Evolutionary conservation across 2,329 filamentous ascomycete species (phyloP).

Genomic region (Colletotrichum siamense): DNA sequence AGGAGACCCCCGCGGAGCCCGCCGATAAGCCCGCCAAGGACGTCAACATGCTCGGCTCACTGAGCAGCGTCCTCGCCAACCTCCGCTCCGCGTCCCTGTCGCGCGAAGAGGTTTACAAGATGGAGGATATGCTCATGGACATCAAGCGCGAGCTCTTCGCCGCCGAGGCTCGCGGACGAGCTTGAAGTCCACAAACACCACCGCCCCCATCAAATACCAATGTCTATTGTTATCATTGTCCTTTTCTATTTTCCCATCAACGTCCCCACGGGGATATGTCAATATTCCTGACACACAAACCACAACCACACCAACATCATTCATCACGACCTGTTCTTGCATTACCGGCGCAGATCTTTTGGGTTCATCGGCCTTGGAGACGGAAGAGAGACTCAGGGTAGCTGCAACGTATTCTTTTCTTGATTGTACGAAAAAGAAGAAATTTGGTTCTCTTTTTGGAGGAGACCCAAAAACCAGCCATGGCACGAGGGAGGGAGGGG

Average conservation of each 20-base stretch:
- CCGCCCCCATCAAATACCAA: not conserved
- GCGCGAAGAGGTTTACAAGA: constrained; percentile 68
- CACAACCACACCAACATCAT: not conserved
- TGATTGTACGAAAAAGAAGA: not conserved
- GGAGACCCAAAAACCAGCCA: not conserved
- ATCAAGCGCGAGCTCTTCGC: constrained; percentile 76
- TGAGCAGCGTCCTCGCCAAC: constrained; percentile 62
- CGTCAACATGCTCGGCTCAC: constrained; percentile 54
- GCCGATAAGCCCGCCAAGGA: constrained; percentile 41
- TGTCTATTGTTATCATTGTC: not conserved
- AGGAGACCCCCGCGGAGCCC: not conserved
- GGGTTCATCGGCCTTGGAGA: not conserved
- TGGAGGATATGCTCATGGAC: constrained; percentile 83
- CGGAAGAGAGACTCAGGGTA: not conserved
- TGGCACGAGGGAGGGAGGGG: not conserved
- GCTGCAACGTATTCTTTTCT: not conserved
- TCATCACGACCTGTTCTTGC: constrained; percentile 4
- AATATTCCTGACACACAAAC: not conserved
- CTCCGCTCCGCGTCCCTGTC: constrained; percentile 66
- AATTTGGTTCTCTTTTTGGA: not conserved
- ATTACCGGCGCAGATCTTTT: constrained; percentile 13
- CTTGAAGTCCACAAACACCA: constrained; percentile 24
- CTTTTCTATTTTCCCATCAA: not conserved
- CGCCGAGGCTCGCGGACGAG: constrained; percentile 65
- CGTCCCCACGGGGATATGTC: not conserved